These are phyloP conservation scores for Alternaria panax DNA, from an alignment of 2,329 filamentous ascomycete species.

Conservation along the genomic window DNA sequence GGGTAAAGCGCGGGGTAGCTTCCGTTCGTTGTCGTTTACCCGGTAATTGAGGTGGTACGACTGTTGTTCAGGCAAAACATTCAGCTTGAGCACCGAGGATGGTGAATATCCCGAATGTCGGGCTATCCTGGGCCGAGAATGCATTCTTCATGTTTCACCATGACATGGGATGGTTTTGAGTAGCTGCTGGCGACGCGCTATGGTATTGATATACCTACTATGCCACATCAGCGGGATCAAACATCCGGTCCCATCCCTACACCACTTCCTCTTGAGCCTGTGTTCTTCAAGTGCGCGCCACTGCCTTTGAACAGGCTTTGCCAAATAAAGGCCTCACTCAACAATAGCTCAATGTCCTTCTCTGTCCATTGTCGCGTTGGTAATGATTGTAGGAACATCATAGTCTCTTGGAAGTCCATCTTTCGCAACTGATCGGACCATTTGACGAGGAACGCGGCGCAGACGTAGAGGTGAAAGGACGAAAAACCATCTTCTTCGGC, in stretches of 20 bases:
- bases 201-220: slow-evolving; percentile 12
- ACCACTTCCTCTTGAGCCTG: slow-evolving; percentile 41
- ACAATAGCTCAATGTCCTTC: slow-evolving; percentile 93
- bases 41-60: slow-evolving; percentile 5
- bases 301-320: slow-evolving; percentile 96
- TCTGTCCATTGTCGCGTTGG: slow-evolving; percentile 95
- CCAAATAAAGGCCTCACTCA: slow-evolving; percentile 99
- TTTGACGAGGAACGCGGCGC: slow-evolving; percentile 96
- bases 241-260: slow-evolving; percentile 51
- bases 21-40: slow-evolving; percentile 13
- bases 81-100: neutral
- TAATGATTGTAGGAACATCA: slow-evolving; percentile 98
- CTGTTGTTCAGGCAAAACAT: neutral
- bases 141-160: neutral
- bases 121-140: neutral
- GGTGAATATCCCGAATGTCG: neutral
- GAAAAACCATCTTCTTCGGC: slow-evolving; percentile 98
- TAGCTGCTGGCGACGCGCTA: neutral
- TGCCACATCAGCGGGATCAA: slow-evolving; percentile 25
- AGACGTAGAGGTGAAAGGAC: slow-evolving; percentile 97
- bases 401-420: slow-evolving; percentile 98
- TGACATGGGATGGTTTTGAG: neutral
- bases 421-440: slow-evolving; percentile 95
- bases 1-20: slow-evolving; percentile 34
- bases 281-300: slow-evolving; percentile 76